A percentile compares a stretch with the other conserved stretches of the same genome.
Evolutionary conservation across 345 rosid genomes (phyloP).

Genomic region (Sonneratia caseolaris): DNA sequence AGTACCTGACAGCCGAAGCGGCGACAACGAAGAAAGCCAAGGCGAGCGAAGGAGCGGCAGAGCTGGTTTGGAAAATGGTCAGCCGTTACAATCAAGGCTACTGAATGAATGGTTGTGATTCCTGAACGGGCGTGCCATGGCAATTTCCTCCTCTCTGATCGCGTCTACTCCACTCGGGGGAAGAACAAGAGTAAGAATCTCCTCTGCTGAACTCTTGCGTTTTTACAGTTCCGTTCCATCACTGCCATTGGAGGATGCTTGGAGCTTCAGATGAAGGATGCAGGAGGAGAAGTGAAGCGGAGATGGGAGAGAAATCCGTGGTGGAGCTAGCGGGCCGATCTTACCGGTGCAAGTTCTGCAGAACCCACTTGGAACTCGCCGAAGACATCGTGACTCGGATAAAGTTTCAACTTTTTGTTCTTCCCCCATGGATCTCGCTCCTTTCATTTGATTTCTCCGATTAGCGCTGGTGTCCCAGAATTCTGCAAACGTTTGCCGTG

Average conservation of each 20-base stretch:
- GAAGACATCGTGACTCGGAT: slow-evolving; percentile 61
- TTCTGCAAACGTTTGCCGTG: neutral
- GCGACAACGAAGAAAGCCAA: too few relatives aligned
- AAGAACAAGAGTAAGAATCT: neutral
- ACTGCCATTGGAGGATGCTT: too few relatives aligned
- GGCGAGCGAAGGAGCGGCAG: too few relatives aligned
- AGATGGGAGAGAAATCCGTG: slow-evolving; percentile 72
- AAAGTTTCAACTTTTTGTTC: slow-evolving; percentile 2
- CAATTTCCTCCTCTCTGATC: too few relatives aligned
- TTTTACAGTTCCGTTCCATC: too few relatives aligned
- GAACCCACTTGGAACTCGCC: slow-evolving; percentile 71
- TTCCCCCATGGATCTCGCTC: neutral
- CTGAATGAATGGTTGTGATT: too few relatives aligned
- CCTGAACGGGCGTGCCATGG: too few relatives aligned
- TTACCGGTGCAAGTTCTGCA: slow-evolving; percentile 81
- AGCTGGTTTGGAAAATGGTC: too few relatives aligned
- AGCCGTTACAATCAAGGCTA: too few relatives aligned
- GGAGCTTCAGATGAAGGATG: neutral
- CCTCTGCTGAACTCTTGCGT: neutral
- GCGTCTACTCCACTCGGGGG: neutral
- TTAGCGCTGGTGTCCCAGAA: neutral
- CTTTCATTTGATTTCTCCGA: neutral
- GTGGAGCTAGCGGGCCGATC: slow-evolving; percentile 84
- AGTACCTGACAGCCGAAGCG: too few relatives aligned
- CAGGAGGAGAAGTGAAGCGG: too few relatives aligned